These are phyloP conservation scores for Catunica adiposa DNA, from an alignment of 2,329 filamentous ascomycete genomes.

Conservation along the genomic window DNA sequence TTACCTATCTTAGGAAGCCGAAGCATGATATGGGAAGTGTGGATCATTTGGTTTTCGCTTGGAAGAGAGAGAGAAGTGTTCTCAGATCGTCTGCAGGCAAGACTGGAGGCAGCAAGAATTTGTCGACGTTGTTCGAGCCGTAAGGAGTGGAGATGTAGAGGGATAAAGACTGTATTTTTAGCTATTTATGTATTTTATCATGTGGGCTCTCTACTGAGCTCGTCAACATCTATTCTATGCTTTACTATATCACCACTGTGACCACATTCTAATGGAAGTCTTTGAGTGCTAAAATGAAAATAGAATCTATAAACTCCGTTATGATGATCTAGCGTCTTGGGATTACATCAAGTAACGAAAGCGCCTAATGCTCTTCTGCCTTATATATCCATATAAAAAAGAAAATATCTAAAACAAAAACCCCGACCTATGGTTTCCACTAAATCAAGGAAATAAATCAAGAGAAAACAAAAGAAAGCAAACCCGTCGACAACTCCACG, in stretches of 20 bases:
- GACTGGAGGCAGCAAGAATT: conserved; percentile 12
- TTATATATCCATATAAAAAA: too few species aligned
- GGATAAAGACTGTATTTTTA: not conserved
- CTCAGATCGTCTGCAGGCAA: conserved; percentile 19
- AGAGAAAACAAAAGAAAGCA: not conserved
- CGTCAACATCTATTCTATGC: too few species aligned
- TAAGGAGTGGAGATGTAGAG: not conserved
- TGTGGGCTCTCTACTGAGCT: too few species aligned
- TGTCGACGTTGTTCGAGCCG: conserved; percentile 15
- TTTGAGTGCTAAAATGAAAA: too few species aligned
- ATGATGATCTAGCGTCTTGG: not conserved
- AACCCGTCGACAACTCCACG: not conserved
- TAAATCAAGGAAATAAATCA: conserved; percentile 3
- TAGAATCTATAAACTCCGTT: not conserved
- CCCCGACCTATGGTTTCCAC: conserved; percentile 5
- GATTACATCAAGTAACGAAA: not conserved
- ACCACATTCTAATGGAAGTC: too few species aligned
- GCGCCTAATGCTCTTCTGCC: not conserved
- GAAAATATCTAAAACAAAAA: not conserved
- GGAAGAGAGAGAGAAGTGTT: conserved; percentile 30
- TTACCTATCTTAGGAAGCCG: conserved; percentile 82
- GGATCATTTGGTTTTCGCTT: conserved; percentile 52
- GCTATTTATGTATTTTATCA: conserved; percentile 1
- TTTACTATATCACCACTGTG: too few species aligned
- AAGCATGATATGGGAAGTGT: conserved; percentile 79